Base-by-base conservation (phyloP, 768 basidiomycete species). In the Phaffia australis region DNA sequence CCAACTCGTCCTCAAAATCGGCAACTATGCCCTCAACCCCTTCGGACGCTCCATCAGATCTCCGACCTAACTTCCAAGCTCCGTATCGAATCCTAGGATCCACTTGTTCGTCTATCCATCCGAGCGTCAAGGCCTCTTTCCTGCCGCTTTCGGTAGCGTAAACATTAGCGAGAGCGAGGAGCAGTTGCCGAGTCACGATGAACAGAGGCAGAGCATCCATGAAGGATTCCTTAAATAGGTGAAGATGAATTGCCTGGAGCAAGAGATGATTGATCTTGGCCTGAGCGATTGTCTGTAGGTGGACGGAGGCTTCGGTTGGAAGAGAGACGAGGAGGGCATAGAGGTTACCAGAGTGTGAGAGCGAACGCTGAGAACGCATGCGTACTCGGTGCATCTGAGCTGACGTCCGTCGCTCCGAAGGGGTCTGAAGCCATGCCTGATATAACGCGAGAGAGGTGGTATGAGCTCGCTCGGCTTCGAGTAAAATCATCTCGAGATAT, bases 391-490 rank as follows among this genome's bases (percentile, higher is more conserved):
- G 50, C 5, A 67, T 87, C 79, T 19, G 84, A 77, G 32, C 81
- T 79, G 19, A 84, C 80, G 18, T 25, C 79, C 78, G 56, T 80
- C 75, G 72, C 83, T 83, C 23, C 79, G 78, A 30, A 60, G 82
- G 81, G 60, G 80, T 76, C n/a, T 80, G 73, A 23, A 85, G 78
- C 56, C 81, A 78, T 2, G 80, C 74, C 25, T 79, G 75, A 54
- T 74, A 73, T 52, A 93, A 83, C 62, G 89, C 88, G 75, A 93
- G 89, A 5, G 91, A 85, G 76, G 91, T 84, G 1, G 88, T 85
- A 85, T 91, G 91, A 35, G 90, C 88, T 54, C 94, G 84, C 75
- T 98, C 94, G 11, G 90, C 83, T 74, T 95, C 90, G 72, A 92
- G 85, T 11, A 97, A 81, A 56, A 92, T 78, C 15, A 95, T 81